A percentile compares a stretch with the other conserved stretches of the same genome.
These are phyloP conservation scores for Phellopilus nigrolimitatus DNA, from an alignment of 1,284 basidiomycete species.

Conservation along the genomic window DNA sequence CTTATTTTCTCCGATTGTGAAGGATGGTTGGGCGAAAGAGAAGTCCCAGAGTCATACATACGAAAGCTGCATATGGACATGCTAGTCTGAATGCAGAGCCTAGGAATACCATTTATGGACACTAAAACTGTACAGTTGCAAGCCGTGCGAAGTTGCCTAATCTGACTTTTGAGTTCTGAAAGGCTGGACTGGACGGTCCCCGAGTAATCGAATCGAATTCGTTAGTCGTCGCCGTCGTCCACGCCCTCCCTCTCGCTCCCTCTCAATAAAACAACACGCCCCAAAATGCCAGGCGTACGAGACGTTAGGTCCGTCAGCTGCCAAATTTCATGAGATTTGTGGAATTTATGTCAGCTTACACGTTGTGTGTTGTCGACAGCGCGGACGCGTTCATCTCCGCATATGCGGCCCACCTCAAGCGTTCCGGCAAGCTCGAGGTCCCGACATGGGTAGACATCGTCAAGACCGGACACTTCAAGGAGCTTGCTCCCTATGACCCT, in stretches of 20 bases:
- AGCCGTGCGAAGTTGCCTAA: not conserved
- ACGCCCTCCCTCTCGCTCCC: slow-evolving; percentile 27
- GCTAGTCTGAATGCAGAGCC: not conserved
- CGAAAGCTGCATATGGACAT: too few species aligned
- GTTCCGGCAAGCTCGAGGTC: slow-evolving; percentile 97
- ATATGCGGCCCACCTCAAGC: slow-evolving; percentile 92
- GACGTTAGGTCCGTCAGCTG: slow-evolving; percentile 72
- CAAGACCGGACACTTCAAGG: slow-evolving; percentile 98
- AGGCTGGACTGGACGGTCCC: not conserved
- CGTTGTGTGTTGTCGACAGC: slow-evolving; percentile 37
- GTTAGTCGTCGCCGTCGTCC: slow-evolving; percentile 32
- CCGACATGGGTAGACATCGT: slow-evolving; percentile 99
- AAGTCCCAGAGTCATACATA: too few species aligned
- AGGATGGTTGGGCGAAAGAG: too few species aligned
- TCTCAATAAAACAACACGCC: slow-evolving; percentile 34
- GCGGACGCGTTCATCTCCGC: slow-evolving; percentile 89
- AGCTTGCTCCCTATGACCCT: slow-evolving; percentile 97
- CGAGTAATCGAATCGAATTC: too few species aligned
- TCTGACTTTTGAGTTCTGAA: not conserved
- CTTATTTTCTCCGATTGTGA: too few species aligned
- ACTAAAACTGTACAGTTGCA: slow-evolving; percentile 1
- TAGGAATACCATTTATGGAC: not conserved
- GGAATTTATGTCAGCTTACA: slow-evolving; percentile 20
- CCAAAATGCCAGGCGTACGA: slow-evolving; percentile 88
- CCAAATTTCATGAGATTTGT: not conserved